Base-by-base conservation (phyloP, 306 rosid species). In the Sicyos baderoa region DNA sequence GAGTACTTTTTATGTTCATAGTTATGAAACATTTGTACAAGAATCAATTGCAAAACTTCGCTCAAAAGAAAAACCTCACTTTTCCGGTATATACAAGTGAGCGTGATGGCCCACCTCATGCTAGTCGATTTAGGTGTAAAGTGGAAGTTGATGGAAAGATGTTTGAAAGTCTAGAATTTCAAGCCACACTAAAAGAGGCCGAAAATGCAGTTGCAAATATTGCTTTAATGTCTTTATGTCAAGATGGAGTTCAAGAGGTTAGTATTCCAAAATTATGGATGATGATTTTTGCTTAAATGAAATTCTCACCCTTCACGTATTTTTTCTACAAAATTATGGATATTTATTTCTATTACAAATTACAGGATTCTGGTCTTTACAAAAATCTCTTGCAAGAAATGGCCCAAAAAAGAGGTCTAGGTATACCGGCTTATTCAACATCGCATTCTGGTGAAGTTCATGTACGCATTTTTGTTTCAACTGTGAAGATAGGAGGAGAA, bases 81-180 rank as follows among this genome's bases (percentile, higher is more conserved):
- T 75, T 88, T 37, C 97, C 99, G 18, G 76, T 58, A 7, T 93
- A 93, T 81, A 60, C 89, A 72, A 57, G 78, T 67, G 88, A 88
- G 82, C 79, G 82, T 77, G 91, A 88, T 75, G 99, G 99, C 47
- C 99, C 91, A 68, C 84, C 91, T 68, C 97, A 93, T 74, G 84
- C 84, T 37, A 47, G 78, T 27, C 91, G 81, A 65, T 93, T 88
- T 76, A 85, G 77, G 74, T 81, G 91, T 78, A 86, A 68, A 54
- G 96, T 93, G 48, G 84, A 85, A 45, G 25, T 93, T 55, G 86
- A 72, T 68, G 96, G 86, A 80, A 81, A 78, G 22, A 84, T 84
- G 1, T 93, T 63, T 60, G 85, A 75, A 82, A 79, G 91, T 80
- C 77, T 74, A 40, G 85, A 79, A 9, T 86, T 76, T 75, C 81